Conservation (phyloP, 331 rosid species). For the Stylosanthes scabra region DNA sequence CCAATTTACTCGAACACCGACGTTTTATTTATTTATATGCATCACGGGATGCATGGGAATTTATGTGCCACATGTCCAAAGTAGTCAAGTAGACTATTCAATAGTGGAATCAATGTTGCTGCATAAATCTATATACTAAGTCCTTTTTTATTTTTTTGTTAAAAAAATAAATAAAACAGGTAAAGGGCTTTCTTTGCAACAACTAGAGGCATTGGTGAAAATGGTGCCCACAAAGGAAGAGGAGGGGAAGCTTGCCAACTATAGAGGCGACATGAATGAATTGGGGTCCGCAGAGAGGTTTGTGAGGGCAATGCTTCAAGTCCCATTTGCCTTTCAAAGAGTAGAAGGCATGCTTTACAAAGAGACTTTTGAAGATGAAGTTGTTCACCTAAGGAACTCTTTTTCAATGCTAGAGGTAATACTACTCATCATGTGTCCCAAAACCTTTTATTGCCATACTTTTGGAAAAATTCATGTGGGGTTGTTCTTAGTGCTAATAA, state of each 20-base stretch:
- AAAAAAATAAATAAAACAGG: slow-evolving; percentile 55
- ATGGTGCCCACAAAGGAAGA: slow-evolving; percentile 93
- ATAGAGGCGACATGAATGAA: slow-evolving; percentile 79
- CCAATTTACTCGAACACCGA: slow-evolving; percentile 7
- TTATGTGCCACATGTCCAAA: slow-evolving; percentile 24
- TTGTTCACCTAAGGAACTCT: slow-evolving; percentile 85
- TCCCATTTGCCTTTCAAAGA: slow-evolving; percentile 79
- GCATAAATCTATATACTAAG: slow-evolving; percentile 15
- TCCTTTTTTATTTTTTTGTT: too few relatives aligned
- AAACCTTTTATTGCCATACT: not conserved
- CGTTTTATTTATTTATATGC: slow-evolving; percentile 14
- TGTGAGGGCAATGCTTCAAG: slow-evolving; percentile 62
- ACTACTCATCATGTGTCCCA: not conserved
- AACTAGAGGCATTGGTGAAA: slow-evolving; percentile 88
- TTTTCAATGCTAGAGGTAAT: slow-evolving; percentile 94
- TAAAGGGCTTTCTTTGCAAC: slow-evolving; percentile 69
- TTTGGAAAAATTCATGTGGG: too few relatives aligned
- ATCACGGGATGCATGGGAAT: slow-evolving; percentile 30
- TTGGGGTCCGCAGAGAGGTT: slow-evolving; percentile 90
- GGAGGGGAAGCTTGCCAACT: slow-evolving; percentile 70
- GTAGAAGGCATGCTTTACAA: slow-evolving; percentile 87
- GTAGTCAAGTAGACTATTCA: slow-evolving; percentile 26
- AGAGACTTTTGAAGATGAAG: slow-evolving; percentile 94
- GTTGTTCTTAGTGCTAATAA: not conserved
- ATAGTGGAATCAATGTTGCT: slow-evolving; percentile 20